Evolutionary conservation across 441 rosid genomes (phyloP).

Genomic region (Metrosideros polymorpha): DNA sequence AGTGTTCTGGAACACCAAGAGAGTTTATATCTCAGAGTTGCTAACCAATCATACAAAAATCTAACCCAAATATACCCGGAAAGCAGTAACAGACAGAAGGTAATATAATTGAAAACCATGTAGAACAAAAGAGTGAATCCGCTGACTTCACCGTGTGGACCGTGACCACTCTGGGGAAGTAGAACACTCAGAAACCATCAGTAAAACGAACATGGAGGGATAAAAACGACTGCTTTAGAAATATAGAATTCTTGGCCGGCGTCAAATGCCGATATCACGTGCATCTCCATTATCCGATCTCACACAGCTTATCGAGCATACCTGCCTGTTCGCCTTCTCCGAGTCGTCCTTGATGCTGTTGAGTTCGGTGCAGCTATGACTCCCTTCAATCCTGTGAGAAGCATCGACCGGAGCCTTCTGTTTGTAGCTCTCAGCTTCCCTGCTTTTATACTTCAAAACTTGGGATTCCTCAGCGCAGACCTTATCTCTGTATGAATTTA

Average conservation of each 20-base stretch:
- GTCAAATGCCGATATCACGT: not conserved
- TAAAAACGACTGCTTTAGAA: conserved; percentile 3
- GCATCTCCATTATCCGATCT: conserved; percentile 42
- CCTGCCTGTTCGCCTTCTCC: conserved; percentile 20
- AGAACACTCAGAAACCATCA: not conserved
- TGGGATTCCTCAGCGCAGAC: not conserved
- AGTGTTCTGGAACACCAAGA: not conserved
- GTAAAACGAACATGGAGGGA: conserved; percentile 8
- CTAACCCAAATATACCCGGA: not conserved
- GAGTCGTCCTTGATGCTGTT: not conserved
- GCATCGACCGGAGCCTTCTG: not conserved
- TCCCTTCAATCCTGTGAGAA: not conserved
- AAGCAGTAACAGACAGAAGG: conserved; percentile 4
- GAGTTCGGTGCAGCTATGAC: not conserved
- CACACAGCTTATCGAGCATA: conserved; percentile 46
- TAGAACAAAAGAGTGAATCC: not conserved
- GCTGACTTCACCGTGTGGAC: not conserved
- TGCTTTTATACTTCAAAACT: not conserved
- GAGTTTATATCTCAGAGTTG: not conserved
- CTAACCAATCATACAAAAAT: not conserved
- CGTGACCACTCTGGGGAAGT: conserved; percentile 5
- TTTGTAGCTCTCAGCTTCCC: not conserved
- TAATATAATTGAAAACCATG: not conserved
- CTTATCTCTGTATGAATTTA: conserved; percentile 16
- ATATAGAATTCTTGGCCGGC: not conserved